A percentile compares a stretch with the other conserved stretches of the same genome.
Conservation (phyloP, 1,284 basidiomycete genomes). For the Trichosporon sp. region DNA sequence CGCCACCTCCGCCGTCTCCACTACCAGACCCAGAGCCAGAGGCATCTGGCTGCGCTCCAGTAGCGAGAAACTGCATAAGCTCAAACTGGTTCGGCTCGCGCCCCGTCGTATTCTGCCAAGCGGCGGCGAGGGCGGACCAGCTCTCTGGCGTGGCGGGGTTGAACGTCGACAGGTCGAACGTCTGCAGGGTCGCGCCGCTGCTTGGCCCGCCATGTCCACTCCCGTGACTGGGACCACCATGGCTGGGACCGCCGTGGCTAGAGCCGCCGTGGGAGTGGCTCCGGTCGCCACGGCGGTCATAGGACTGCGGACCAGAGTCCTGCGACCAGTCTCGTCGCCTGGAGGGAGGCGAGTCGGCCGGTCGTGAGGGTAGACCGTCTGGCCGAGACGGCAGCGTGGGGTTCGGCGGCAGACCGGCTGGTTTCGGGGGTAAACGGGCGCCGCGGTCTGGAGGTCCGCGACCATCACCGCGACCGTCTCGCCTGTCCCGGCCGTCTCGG, state of each 20-base stretch:
- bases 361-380: constrained; percentile 2
- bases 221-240: constrained; percentile 11
- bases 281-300: background rate
- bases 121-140: constrained; percentile 32
- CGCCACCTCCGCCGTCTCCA: background rate
- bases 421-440: constrained; percentile 10
- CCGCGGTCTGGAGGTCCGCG: background rate
- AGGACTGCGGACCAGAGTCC: background rate
- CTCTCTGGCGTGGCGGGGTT: constrained; percentile 30
- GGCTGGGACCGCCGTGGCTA: background rate
- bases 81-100: constrained; percentile 38
- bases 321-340: background rate
- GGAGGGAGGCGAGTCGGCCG: background rate
- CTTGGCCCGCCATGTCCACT: background rate
- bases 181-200: background rate
- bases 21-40: background rate
- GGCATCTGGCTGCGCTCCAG: constrained; percentile 10
- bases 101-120: constrained; percentile 36
- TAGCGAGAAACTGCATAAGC: constrained; percentile 37
- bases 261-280: background rate
- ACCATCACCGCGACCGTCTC: background rate
- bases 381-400: background rate
- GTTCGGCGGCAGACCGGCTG: constrained; percentile 10
- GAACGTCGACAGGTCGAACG: constrained; percentile 34
- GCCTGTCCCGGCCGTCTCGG: background rate